Base-by-base conservation (phyloP, 768 basidiomycete species). In the Serendipita sp. region DNA sequence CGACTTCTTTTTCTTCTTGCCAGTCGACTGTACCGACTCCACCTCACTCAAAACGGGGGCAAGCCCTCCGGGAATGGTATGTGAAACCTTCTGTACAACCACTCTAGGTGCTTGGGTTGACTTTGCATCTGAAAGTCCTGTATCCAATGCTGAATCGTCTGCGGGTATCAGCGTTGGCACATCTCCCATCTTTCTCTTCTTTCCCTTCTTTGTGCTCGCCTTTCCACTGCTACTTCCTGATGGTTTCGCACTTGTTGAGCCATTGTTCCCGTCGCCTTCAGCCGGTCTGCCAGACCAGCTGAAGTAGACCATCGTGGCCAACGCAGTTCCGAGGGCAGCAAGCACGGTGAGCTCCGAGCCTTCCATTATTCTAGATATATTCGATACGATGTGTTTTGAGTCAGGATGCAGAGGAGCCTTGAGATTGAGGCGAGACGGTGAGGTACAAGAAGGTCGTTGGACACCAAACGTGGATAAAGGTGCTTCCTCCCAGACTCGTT, bases 1-100 rank as follows among this genome's bases (percentile, higher is more conserved):
- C 44, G 32, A 51, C 13, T 60, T 66, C 28, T 60, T 46, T n/a
- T 58, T 47, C 16, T 66, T 65, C 32, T 58, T 53, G 5, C 34
- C 54, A 5, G 44, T 58, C 2, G 67, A 60, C 16, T 60, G 56
- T 8, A 38, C 37, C 11, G 56, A 60, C 56, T 60, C 56, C 56
- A 60, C 35, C 16, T 60, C 56, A 35, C 56, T 60, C 34, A 60
- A 18, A n/a, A 60, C 16, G 16, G 56, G 56, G 16, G 56, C 56
- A 32, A 60, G 37, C 10, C 56, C 56, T 60, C 56, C 56, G n/a
- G 56, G 56, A 34, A 60, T 60, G 37, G 56, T 60, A 8, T 24
- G 30, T 30, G 24, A 24, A 4, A 37, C 34, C 10, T 35, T 24
- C 11, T 60, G 56, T 10, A 60, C 56, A 60, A 37, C 18, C 8